A percentile compares a stretch with the other conserved stretches of the same genome.
Conservation (phyloP, 441 rosid genomes). For the Pelargonium fulgidum region DNA sequence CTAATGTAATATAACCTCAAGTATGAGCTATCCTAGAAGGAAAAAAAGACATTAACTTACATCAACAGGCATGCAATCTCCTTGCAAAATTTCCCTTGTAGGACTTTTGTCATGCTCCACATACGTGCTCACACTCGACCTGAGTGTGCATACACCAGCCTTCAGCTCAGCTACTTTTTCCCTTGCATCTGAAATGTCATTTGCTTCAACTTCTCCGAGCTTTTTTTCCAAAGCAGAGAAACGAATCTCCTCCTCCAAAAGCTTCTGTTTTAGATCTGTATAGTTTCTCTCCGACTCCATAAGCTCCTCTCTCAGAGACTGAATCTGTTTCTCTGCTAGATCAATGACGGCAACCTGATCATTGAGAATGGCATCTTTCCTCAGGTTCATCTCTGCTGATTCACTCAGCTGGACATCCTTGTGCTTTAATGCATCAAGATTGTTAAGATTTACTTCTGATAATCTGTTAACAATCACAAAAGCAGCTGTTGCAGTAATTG, state of each 20-base stretch:
- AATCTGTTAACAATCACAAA: conserved; percentile 66
- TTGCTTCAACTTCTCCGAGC: conserved; percentile 58
- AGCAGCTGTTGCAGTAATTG: conserved; percentile 75
- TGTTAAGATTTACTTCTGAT: conserved; percentile 45
- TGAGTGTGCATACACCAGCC: conserved; percentile 53
- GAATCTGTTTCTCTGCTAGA: conserved; percentile 39
- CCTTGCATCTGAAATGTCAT: conserved; percentile 46
- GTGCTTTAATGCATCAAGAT: conserved; percentile 39
- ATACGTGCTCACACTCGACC: conserved; percentile 47
- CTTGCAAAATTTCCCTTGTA: conserved; percentile 28
- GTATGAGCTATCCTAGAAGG: conserved; percentile 17
- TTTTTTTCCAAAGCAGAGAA: conserved; percentile 46
- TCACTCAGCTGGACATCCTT: conserved; percentile 51
- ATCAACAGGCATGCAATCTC: conserved; percentile 26
- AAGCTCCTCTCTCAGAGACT: conserved; percentile 45
- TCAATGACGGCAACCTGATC: conserved; percentile 36
- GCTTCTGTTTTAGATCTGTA: conserved; percentile 36
- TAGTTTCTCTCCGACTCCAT: conserved; percentile 40
- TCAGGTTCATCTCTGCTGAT: conserved; percentile 33
- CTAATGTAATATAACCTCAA: conserved; percentile 20
- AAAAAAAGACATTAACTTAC: conserved; percentile 41
- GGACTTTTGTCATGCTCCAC: conserved; percentile 31
- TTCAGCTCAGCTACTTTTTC: conserved; percentile 62
- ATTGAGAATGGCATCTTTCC: conserved; percentile 39
- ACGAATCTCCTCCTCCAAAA: conserved; percentile 45